Conservation (phyloP, 192 early-diverging fungal genomes). For the Entophlyctis luteolus region DNA sequence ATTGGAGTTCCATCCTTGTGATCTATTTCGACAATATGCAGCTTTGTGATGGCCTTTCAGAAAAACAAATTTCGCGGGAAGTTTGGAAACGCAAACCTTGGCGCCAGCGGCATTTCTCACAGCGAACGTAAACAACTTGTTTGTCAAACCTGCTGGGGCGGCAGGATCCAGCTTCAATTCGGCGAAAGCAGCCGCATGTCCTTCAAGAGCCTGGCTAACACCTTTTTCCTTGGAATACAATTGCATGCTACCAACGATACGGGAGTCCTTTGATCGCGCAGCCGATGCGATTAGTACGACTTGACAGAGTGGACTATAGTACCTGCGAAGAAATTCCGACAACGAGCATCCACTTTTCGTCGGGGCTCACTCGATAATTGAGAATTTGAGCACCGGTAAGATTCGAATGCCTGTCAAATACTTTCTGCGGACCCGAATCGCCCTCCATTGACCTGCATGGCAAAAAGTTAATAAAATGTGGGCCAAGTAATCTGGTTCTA, state of each 20-base stretch:
- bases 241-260: slow-evolving; percentile 95
- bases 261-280: slow-evolving; percentile 53
- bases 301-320: background rate
- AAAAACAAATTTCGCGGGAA: background rate
- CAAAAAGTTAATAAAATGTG: background rate
- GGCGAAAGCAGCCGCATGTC: slow-evolving; percentile 94
- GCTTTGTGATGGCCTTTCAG: slow-evolving; percentile 33
- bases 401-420: slow-evolving; percentile 88
- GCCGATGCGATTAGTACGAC: background rate
- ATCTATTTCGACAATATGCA: slow-evolving; percentile 96
- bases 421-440: slow-evolving; percentile 74
- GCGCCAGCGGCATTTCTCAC: slow-evolving; percentile 74
- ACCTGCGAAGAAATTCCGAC: slow-evolving; percentile 89
- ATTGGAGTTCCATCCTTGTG: slow-evolving; percentile 86
- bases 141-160: slow-evolving; percentile 55
- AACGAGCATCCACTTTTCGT: slow-evolving; percentile 91
- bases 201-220: slow-evolving; percentile 92
- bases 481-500: too few species aligned
- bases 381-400: slow-evolving; percentile 89
- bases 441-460: slow-evolving; percentile 71
- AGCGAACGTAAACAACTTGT: slow-evolving; percentile 91
- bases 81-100: slow-evolving; percentile 55
- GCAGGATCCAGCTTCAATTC: slow-evolving; percentile 76
- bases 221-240: slow-evolving; percentile 89
- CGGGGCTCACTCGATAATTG: slow-evolving; percentile 86